Evolutionary conservation across 192 early-diverging fungal species (phyloP), one percentile per base, ranked within the genome.

Genomic region (Endogone sp.): DNA sequence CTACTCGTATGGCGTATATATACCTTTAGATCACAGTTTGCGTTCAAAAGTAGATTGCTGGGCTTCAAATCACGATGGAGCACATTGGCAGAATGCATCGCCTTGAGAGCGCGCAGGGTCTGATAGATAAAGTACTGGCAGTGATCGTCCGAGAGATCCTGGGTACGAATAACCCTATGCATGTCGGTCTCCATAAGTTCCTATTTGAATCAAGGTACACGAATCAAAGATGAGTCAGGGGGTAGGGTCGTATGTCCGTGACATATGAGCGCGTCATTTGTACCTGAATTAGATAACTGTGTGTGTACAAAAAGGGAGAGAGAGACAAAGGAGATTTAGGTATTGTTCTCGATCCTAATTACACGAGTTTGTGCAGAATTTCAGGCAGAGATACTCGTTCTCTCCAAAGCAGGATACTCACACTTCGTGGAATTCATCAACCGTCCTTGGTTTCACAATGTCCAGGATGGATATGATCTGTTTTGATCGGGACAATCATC

Each of bases 101-200:
- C 97, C 77, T 99, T 99, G 64, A 99, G 87, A 8, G 95, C 98
- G 65, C 96, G 91, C 64, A 94, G 79, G 26, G 97, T 93, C 77
- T 99, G 98, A 81, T 96, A 99, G 67, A 98, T 88, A 80, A 99
- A 99, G 82, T 99, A 99, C 77, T 99, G 98, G 74, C 88, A 97
- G 79, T 99, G 98, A 64, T 95, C 91, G 76, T 98, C 94, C 25
- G 94, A 93, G 57, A 99, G 84, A 62, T 90, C 89, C 84, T 99
- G 98, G 31, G 92, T 93, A 62, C 92, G 91, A 81, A 99, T 96
- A 61, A 99, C 96, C 65, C 95, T 90, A 79, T 97, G 93, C 75
- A 99, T 88, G 76, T 99, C 98, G 28, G 98, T 95, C 81, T 99
- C 98, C 98, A 99, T 99, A 23, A 99, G 78, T 70, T 96, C 98